These are phyloP conservation scores for Chloromonas sp. DNA, from an alignment of 163 green algal species.

Conservation along the genomic window DNA sequence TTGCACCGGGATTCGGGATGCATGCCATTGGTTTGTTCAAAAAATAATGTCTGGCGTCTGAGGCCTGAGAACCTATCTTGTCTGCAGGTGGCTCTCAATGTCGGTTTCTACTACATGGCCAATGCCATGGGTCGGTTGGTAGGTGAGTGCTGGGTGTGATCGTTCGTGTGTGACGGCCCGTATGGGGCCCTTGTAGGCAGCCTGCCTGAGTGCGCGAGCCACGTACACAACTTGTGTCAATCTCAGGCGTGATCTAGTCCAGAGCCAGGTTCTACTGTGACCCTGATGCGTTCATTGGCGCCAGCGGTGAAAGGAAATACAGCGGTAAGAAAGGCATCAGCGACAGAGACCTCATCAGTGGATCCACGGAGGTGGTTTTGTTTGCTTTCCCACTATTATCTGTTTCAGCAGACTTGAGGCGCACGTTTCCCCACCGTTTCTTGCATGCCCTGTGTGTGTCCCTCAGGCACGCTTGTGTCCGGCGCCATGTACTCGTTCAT, in stretches of 20 bases:
- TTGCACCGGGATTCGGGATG: too few relatives aligned
- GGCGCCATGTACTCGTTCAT: slow-evolving; percentile 73
- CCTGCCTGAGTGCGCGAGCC: background rate
- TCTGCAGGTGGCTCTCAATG: slow-evolving; percentile 57
- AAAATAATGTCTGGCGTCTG: too few relatives aligned
- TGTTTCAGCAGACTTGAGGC: too few relatives aligned
- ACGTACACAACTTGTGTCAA: background rate
- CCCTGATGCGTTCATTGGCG: background rate
- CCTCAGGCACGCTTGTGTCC: slow-evolving; percentile 59
- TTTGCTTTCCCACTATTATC: background rate
- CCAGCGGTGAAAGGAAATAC: background rate
- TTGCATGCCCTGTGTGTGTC: background rate
- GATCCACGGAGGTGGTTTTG: background rate
- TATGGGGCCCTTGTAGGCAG: background rate
- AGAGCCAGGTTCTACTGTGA: background rate
- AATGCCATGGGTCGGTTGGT: slow-evolving; percentile 72
- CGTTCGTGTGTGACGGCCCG: background rate
- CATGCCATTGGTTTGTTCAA: too few relatives aligned
- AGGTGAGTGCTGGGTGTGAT: background rate
- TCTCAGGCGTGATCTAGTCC: background rate
- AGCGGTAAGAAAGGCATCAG: background rate
- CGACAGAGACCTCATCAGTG: background rate
- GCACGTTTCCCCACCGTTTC: too few relatives aligned
- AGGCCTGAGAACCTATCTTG: too few relatives aligned
- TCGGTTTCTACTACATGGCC: slow-evolving; percentile 83